Evolutionary conservation across 257 asterid genomes (phyloP), one percentile per base, ranked within the genome.

Genomic region (Penstemon newberryi): DNA sequence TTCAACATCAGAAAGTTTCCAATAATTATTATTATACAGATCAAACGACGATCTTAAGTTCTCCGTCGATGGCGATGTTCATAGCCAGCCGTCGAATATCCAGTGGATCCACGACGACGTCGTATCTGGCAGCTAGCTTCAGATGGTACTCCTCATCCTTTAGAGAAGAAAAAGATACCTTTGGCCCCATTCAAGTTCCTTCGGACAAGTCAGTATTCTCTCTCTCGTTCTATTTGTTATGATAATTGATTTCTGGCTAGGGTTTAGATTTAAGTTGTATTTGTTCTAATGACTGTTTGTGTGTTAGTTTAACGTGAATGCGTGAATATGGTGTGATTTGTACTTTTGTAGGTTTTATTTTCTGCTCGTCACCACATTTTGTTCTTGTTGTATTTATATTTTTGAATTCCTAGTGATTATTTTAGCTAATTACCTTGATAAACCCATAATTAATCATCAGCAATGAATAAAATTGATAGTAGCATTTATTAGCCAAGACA

Each of bases 101-200:
- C 68, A 49, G 70, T 63, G 82, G 91, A 77, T 78, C 84, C 12
- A 65, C 59, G 44, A 51, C 76, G 65, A 43, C 80, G 49, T 58
- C 80, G 73, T 73, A 47, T 13, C 15, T 68, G n/a, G 55, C 73
- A 4, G 64, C 85, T 63, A 79, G 77, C 66, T 84, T 84, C 78
- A 82, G 92, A 78, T 84, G 77, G 79, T 79, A 78, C 78, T 86
- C 95, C 4, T 66, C 87, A 7, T 78, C 95, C 8, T 90, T 82
- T 64, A 80, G 99, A 75, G 97, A 91, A 73, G 99, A 93, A 73
- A 76, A 82, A 64, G 99, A 93, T 66, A 90, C 97, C 6, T 93
- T 93, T 73, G 97, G 99, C 52, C 96, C 95, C 53, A 93, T 93
- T 79, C 90, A 74, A 67, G 99, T 90, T 53, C 96, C 97, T 2